A percentile compares a stretch with the other conserved stretches of the same genome.
phyloP scores from a whole-genome alignment of 2,329 filamentous ascomycete species.

The Stachybotrys echinatus region DNA sequence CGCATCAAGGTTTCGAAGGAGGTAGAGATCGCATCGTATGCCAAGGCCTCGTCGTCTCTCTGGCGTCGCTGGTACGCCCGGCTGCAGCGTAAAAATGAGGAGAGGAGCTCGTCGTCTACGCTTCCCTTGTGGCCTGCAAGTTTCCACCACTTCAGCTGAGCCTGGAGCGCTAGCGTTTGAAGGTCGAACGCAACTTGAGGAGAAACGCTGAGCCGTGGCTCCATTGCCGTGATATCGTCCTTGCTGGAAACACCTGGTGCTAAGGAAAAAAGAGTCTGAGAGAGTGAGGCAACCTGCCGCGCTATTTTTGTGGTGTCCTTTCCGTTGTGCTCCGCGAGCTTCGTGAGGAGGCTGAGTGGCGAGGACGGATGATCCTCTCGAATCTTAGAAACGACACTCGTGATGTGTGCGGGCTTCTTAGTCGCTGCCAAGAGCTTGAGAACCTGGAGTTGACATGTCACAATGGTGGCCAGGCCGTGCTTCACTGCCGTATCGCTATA shows the following conservation, averaged over 20 bases:
- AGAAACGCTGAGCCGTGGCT: conserved; percentile 48
- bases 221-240: conserved; percentile 51
- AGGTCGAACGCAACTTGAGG: conserved; percentile 56
- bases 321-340: conserved; percentile 34
- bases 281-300: conserved; percentile 61
- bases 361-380: conserved; percentile 48
- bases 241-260: conserved; percentile 62
- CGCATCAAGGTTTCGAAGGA: conserved; percentile 25
- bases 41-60: conserved; percentile 27
- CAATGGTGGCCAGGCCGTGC: conserved; percentile 47
- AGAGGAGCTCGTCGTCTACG: conserved; percentile 58
- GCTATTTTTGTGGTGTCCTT: conserved; percentile 52
- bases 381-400: conserved; percentile 52
- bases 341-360: conserved; percentile 51
- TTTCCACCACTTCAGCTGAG: conserved; percentile 61
- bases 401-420: conserved; percentile 54
- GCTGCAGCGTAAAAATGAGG: conserved; percentile 59
- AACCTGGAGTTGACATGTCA: conserved; percentile 59
- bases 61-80: conserved; percentile 54
- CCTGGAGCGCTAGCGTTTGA: conserved; percentile 57
- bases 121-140: conserved; percentile 55
- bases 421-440: conserved; percentile 57
- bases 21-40: conserved; percentile 27
- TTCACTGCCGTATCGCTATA: conserved; percentile 45
- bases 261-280: conserved; percentile 59